Evolutionary conservation across 2,329 filamentous ascomycete genomes (phyloP), one percentile per base, ranked within the genome.

Genomic region (Cytospora leucostoma): DNA sequence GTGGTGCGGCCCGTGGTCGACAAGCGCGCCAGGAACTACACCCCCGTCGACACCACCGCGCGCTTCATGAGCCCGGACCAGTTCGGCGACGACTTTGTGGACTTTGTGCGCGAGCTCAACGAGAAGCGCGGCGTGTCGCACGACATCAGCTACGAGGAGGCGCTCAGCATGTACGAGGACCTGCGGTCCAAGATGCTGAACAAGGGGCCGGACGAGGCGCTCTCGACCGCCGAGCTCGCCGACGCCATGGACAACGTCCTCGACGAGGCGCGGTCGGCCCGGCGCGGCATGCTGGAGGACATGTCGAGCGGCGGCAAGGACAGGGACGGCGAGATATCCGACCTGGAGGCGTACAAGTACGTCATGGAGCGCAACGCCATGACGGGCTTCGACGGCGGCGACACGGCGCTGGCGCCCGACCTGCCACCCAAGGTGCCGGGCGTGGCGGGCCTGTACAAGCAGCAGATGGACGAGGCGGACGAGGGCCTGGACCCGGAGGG

Each of bases 1-100:
- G 84, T 84, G 63, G 83, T 94, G 67, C 86, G 92, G 71, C 91
- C 92, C 59, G 82, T 91, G 56, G 84, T 95, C 65, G 94, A 98
- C 78, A 84, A 88, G 73, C 86, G 80, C 74, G 84, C 77, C 69
- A 81, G 77, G 63, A 77, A 75, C 54, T 75, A 77, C 73, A 77
- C 74, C 62, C 82, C 82, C 70, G 82, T 80, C 71, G 80, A 84
- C 68, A 81, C 85, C 61, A 78, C 80, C 57, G 81, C 87, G 65
- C 78, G 83, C 66, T 84, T 88, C 76, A 88, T 88, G 76, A 80
- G 77, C 62, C 76, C 84, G 62, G 82, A 86, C 67, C 87, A 92
- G 72, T 84, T 88, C 66, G 75, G 78, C 44, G 78, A 84, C 56
- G 84, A 89, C 71, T 81, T 89, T 69, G 79, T 80, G 56, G 71